Evolutionary conservation across 306 rosid species (phyloP).

Genomic region (Sechiopsis laciniata): DNA sequence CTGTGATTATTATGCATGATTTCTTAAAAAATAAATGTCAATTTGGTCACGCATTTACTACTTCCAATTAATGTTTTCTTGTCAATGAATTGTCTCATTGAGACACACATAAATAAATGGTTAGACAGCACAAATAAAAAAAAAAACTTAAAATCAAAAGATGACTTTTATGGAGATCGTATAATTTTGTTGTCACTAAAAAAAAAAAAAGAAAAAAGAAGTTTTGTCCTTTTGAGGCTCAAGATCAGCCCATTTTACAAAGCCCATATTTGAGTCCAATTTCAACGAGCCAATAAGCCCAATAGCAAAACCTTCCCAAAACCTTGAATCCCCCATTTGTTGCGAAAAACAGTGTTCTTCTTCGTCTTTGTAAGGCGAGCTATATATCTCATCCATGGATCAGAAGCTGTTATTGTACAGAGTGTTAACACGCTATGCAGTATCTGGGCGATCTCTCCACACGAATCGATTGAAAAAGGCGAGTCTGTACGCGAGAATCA

Average conservation of each 20-base stretch:
- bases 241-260: neutral
- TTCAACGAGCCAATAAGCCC: neutral
- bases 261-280: neutral
- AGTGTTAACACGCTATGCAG: conserved; percentile 27
- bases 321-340: neutral
- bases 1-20: too few relatives aligned
- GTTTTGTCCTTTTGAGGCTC: neutral
- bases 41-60: too few relatives aligned
- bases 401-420: conserved; percentile 28
- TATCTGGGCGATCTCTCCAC: conserved; percentile 46
- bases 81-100: too few relatives aligned
- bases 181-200: too few relatives aligned
- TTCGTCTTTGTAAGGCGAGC: neutral
- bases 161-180: too few relatives aligned
- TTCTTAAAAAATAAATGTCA: too few relatives aligned
- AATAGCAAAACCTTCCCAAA: conserved; percentile 4
- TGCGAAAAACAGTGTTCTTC: neutral
- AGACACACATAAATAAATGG: too few relatives aligned
- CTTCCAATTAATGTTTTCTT: too few relatives aligned
- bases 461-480: conserved; percentile 50
- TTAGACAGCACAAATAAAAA: too few relatives aligned
- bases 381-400: conserved; percentile 35
- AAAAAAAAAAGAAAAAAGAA: too few relatives aligned
- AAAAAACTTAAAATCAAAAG: too few relatives aligned
- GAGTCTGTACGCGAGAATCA: conserved; percentile 52